Evolutionary conservation across 1,284 basidiomycete genomes (phyloP), one percentile per base, ranked within the genome.

Genomic region (Cystobasidium pallidum): DNA sequence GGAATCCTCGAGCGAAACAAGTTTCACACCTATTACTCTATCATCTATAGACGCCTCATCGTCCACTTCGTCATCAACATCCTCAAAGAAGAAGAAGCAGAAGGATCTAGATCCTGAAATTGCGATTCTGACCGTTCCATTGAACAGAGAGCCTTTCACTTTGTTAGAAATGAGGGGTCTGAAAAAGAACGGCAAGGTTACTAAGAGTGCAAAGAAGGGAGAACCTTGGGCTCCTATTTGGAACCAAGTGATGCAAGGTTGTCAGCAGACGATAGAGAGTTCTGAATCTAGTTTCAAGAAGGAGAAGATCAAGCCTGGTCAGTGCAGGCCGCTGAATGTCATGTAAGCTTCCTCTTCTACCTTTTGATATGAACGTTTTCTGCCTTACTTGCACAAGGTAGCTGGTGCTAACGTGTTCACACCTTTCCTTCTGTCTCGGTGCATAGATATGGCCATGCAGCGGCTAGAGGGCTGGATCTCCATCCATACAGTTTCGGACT

Each of bases 141-240:
- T 65, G 24, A 78, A 77, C 67, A 64, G 68, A 8, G 57, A 72
- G 17, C 77, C 77, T 0, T 78, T 73, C 58, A 78, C 78, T 10
- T 76, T 79, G 19, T 72, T 81, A 59, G 77, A 77, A 58, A 78
- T 81, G 76, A 77, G 79, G 13, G 77, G 76, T 11, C 57, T 77
- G 24, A 73, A 76, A 39, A 74, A 52, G 43, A 63, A 65, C 13
- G 67, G 70, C 32, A 58, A 57, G 39, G 74, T 72, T 19, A 73
- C 66, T 26, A 76, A 73, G 30, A 72, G 67, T 19, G 28, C 41
- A 2, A 75, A 64, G 43, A 71, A 72, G 19, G 74, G 75, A 3
- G 57, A 41, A 52, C 55, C 74, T 21, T 78, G 77, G 77, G 75
- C 73, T 61, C 70, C 57, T n/a, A 72, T 75, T 11, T 78, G 75